Evolutionary conservation across 345 rosid species (phyloP).

Genomic region (Eucalyptus victrix): DNA sequence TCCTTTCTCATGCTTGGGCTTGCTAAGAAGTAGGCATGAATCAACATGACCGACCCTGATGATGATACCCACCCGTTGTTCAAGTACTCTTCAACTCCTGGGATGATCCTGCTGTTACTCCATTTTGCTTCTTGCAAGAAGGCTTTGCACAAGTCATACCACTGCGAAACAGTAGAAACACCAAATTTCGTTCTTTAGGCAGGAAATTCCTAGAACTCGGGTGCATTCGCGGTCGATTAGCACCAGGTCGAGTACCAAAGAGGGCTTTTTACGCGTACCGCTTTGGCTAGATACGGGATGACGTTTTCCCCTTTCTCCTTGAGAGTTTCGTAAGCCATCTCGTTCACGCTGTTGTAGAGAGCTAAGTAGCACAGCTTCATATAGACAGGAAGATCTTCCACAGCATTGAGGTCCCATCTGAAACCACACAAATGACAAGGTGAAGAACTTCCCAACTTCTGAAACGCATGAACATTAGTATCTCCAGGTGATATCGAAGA

Average conservation of each 20-base stretch:
- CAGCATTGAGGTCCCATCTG: constrained; percentile 31
- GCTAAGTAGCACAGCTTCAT: constrained; percentile 29
- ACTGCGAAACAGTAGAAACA: constrained; percentile 1
- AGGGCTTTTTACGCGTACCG: background rate
- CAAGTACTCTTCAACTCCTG: constrained; percentile 23
- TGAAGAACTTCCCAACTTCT: background rate
- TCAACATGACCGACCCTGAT: constrained; percentile 7
- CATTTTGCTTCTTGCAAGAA: constrained; percentile 35
- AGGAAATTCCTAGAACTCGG: background rate
- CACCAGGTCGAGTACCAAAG: background rate
- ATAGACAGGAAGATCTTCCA: constrained; percentile 14
- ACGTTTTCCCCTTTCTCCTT: constrained; percentile 7
- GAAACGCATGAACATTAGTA: background rate
- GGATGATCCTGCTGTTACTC: constrained; percentile 1
- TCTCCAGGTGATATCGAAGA: background rate
- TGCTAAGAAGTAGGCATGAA: constrained; percentile 8
- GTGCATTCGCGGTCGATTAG: background rate
- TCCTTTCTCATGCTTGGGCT: background rate
- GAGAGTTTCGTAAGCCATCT: constrained; percentile 26
- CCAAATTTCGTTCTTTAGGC: background rate
- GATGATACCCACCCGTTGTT: constrained; percentile 23
- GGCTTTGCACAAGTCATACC: constrained; percentile 28
- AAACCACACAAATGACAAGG: background rate
- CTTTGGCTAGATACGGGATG: constrained; percentile 11
- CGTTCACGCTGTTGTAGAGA: constrained; percentile 25